Base-by-base conservation (phyloP, 2,329 filamentous ascomycete species). In the Penicillium sclerotigenum region DNA sequence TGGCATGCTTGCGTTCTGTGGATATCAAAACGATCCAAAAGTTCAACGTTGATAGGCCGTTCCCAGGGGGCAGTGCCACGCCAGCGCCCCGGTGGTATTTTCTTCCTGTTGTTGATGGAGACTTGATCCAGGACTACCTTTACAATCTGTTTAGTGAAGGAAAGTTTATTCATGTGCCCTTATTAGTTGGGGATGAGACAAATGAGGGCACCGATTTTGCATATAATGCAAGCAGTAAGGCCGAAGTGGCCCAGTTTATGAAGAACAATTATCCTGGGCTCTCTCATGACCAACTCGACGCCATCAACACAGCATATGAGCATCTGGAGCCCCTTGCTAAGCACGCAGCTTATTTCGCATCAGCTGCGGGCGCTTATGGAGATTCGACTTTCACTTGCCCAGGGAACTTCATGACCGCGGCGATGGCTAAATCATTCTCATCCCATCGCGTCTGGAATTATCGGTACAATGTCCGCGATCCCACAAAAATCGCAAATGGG, bases 261-360 rank as follows among this genome's bases (percentile, higher is more conserved):
- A 75, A 78, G 37, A 71, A 80, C 55, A 80, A 87, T 54, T 87
- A 82, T 59, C 81, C 84, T 0, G 73, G 74, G 26, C 69, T 88
- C 10, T 82, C 75, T 0, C 55, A 70, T 4, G 58, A 65, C 2
- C 79, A 86, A 45, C 70, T 87, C 1, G 59, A 67, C 2, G 62
- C 63, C 3, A 79, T 87, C 60, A 79, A 82, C 63, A 29, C 64
- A 0, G 70, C 82, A 8, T 88, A 87, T 64, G 82, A 83, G 28
- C 42, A 71, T 40, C 64, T 64, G 51, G 5, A 64, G 1, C 60
- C 69, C 2, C 47, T 75, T 2, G 68, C 70, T n/a, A 40, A 65
- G 50, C 65, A 72, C 60, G 66, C 59, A 2, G 57, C 67, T 13
- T 76, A 73, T 52, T 77, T 76, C 46, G 68, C 71, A 2, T 71